Base-by-base conservation (phyloP, 306 rosid species). In the Carpinus viminea region DNA sequence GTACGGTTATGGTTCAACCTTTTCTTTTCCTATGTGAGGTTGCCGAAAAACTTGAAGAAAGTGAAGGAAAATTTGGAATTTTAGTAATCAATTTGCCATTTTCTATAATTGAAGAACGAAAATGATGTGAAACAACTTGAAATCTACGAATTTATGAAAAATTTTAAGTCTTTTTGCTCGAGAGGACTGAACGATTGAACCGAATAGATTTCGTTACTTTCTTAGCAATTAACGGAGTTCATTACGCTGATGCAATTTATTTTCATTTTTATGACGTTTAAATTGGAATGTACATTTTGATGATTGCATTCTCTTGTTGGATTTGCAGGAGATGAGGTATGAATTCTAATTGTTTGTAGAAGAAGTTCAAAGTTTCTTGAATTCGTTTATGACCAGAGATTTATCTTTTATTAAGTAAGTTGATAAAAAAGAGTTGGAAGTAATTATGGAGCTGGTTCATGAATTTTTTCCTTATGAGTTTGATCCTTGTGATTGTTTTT, bases 311-410 rank as follows among this genome's bases (percentile, higher is more conserved):
- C 79, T 17, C 54, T 68, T 76, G 21, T 80, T 51, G n/a, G n/a
- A 60, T 85, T 84, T 88, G 87, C 98, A 94, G 98, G 98, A 77
- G 98, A 94, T 85, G 98, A 94, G 98, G 98, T 94, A 91, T 53
- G 78, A 80, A 79, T 59, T 57, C 64, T 9, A 57, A 12, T 7
- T 20, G 34, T 21, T 6, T 43, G 8, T 36, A 17, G 26, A 8
- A 8, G 71, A 38, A 38, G 24, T 36, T 66, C 13, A 31, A 38
- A 66, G 65, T 66, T 66, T 8, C 12, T 66, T 65, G 10, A 65
- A 65, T 16, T 65, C 70, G 1, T 65, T 3, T 0, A 1, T 34
- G 12, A 47, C 47, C 70, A 3, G 38, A 24, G 66, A 60, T 31
- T 31, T 31, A 2, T 31, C 2, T 31, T 31, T 31, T 31, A 28